phyloP scores from a whole-genome alignment of 2,329 filamentous ascomycete species.

The Fusarium xylarioides region DNA sequence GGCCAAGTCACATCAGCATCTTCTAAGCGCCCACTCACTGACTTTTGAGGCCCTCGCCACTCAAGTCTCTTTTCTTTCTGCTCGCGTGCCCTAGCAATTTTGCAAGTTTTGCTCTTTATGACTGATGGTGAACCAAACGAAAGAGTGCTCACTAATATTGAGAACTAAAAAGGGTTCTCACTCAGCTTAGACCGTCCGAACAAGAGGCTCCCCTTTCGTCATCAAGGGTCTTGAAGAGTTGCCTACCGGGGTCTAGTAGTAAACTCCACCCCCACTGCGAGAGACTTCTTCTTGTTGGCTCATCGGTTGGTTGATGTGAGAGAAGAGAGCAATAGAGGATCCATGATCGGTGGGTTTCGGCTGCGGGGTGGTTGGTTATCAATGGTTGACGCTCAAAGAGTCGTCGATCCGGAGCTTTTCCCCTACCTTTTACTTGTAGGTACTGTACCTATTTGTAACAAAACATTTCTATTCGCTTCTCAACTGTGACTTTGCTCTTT shows the following conservation, averaged over 20 bases:
- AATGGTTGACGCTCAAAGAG: constrained; percentile 11
- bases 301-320: constrained; percentile 4
- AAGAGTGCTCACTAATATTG: neutral
- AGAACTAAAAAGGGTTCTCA: neutral
- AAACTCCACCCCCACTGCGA: constrained; percentile 26
- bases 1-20: constrained; percentile 14
- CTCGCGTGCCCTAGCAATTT: constrained; percentile 19
- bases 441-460: constrained; percentile 17
- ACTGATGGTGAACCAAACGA: constrained; percentile 11
- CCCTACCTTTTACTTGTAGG: constrained; percentile 6
- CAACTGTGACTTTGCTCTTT: constrained; percentile 7
- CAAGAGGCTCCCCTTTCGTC: constrained; percentile 9
- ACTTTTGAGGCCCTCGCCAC: constrained; percentile 33
- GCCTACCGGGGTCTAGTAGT: constrained; percentile 3
- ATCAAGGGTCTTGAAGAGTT: constrained; percentile 11
- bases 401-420: constrained; percentile 18
- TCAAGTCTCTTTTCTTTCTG: constrained; percentile 1
- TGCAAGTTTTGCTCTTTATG: neutral
- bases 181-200: neutral
- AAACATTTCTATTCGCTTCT: neutral
- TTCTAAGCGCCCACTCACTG: constrained; percentile 19
- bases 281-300: constrained; percentile 14
- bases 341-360: constrained; percentile 32
- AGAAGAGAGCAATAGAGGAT: constrained; percentile 22
- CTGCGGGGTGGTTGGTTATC: constrained; percentile 30